Evolutionary conservation across 768 basidiomycete genomes (phyloP).

Genomic region (Sarcodon aspratus): DNA sequence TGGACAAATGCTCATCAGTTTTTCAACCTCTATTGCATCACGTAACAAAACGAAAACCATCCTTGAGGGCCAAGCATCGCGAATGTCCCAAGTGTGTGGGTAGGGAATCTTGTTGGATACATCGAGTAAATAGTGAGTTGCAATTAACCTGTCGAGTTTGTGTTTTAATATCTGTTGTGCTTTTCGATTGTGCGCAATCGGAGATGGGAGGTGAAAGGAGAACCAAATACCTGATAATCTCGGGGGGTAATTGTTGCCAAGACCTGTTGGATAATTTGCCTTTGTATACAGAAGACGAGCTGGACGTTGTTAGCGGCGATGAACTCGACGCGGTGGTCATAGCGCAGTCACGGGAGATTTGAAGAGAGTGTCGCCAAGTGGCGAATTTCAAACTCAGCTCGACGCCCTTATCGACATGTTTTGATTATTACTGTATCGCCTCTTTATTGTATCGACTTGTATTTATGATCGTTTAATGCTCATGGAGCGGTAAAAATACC

Average conservation of each 20-base stretch:
- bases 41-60: slow-evolving; percentile 54
- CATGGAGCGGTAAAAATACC: too few species aligned
- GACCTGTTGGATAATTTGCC: slow-evolving; percentile 46
- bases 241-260: slow-evolving; percentile 51
- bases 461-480: too few species aligned
- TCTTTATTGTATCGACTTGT: background rate
- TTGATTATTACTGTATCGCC: background rate
- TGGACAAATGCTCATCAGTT: slow-evolving; percentile 50
- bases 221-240: slow-evolving; percentile 43
- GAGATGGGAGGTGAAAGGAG: slow-evolving; percentile 18
- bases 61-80: slow-evolving; percentile 47
- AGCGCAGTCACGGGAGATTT: background rate
- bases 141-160: slow-evolving; percentile 32
- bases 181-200: background rate
- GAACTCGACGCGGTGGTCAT: background rate
- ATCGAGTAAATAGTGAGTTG: slow-evolving; percentile 47
- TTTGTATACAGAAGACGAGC: slow-evolving; percentile 26
- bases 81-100: slow-evolving; percentile 36
- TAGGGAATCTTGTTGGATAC: slow-evolving; percentile 28
- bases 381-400: background rate
- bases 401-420: background rate
- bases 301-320: background rate
- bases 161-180: background rate
- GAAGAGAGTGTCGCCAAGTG: background rate
- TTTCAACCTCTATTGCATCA: slow-evolving; percentile 49